Evolutionary conservation across 768 basidiomycete genomes (phyloP), one percentile per base, ranked within the genome.

Genomic region (Pholiota molesta): DNA sequence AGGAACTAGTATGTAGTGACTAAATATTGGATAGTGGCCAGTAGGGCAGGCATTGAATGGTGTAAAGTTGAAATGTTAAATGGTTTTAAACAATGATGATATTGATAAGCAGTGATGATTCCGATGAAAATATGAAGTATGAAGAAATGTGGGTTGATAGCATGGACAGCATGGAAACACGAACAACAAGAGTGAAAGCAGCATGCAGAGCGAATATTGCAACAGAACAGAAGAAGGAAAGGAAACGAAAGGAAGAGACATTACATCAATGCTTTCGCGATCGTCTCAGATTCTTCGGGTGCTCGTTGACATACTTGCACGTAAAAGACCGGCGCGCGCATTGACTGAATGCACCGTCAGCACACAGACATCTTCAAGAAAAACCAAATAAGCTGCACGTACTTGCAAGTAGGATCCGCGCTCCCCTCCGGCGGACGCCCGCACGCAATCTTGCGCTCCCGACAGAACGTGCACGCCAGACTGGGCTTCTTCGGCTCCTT

Each of bases 341-440:
- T 40, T 68, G 67, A 49, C 67, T 68, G 19, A 37, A 62, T n/a
- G n/a, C n/a, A 1, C 9, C 21, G 11, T 42, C 5, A 42, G 21
- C 8, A 57, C 5, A 5, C 35, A 13, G 19, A 37, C 17, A 6
- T 26, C 13, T 13, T 49, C 21, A 5, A 28, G 13, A 23, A n/a
- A n/a, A 29, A 3, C 31, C 13, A 23, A 16, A 52, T 49, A 55
- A 10, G 33, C 58, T 42, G n/a, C 11, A 64, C 82, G 71, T 63
- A 83, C 83, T 83, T 83, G 82, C 82, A 83, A 0, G 81, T 78
- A 47, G 73, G 76, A 66, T 83, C 81, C 17, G 73, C 68, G 58
- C 74, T 77, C 2, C 75, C 79, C 1, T 73, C 70, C 1, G 77
- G 64, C 2, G 75, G 75, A 1, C 75, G 66, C 3, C 73, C 75